phyloP scores from a whole-genome alignment of 2,329 filamentous ascomycete species.

The Lanzia echinophila region DNA sequence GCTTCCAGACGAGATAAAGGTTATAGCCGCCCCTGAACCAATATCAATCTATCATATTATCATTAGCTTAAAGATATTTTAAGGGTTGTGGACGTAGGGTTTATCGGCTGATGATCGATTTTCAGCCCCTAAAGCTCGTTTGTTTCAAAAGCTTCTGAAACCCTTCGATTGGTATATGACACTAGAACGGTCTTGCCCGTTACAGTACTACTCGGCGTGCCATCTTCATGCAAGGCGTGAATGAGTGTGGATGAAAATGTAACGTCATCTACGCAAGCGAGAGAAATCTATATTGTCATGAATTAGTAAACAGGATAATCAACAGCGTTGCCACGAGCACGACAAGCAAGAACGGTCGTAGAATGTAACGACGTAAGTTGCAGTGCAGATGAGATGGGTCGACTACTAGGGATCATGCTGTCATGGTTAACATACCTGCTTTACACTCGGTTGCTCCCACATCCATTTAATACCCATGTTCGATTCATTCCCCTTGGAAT shows the following conservation, averaged over 20 bases:
- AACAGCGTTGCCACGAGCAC: slow-evolving; percentile 9
- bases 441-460: neutral
- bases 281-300: neutral
- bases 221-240: neutral
- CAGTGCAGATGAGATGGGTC: neutral
- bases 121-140: slow-evolving; percentile 3
- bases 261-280: neutral
- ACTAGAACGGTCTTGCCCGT: neutral
- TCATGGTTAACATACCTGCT: neutral
- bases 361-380: slow-evolving; percentile 2
- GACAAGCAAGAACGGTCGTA: neutral
- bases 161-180: neutral
- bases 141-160: slow-evolving; percentile 10
- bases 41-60: neutral
- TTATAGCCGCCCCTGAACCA: neutral
- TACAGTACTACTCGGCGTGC: neutral
- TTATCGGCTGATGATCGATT: neutral
- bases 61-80: neutral
- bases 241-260: neutral
- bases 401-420: neutral
- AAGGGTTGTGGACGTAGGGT: neutral
- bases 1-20: neutral
- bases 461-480: neutral
- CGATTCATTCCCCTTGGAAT: too few relatives aligned
- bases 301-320: neutral